phyloP scores from a whole-genome alignment of 306 rosid species.

The Pterocarpus macrocarpus region DNA sequence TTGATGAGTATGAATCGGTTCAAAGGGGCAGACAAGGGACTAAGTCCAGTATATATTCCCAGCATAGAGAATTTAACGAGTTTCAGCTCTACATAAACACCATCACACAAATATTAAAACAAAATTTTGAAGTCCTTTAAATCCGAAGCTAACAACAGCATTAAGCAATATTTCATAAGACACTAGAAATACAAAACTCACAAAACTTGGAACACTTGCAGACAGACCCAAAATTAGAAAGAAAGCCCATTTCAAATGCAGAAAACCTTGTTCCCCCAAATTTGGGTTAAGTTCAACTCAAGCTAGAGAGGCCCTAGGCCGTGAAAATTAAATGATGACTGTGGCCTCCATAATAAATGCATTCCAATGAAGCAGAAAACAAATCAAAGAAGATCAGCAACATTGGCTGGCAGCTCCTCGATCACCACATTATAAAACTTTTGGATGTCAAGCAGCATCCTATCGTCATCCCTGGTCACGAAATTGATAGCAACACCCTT shows the following conservation, averaged over 20 bases:
- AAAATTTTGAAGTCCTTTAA: slow-evolving; percentile 33
- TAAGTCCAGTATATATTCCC: neutral
- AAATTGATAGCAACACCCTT: no score
- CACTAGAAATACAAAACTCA: slow-evolving; percentile 37
- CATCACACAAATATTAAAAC: slow-evolving; percentile 41
- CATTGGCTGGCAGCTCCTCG: no score
- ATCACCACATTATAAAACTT: no score
- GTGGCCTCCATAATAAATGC: slow-evolving; percentile 34
- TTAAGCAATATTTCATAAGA: neutral
- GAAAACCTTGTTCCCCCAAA: slow-evolving; percentile 36
- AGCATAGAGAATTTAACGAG: neutral
- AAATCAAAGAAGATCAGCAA: neutral
- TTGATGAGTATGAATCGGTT: neutral
- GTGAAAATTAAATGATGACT: slow-evolving; percentile 40
- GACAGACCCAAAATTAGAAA: slow-evolving; percentile 42
- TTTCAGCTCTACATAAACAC: neutral
- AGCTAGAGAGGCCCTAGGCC: slow-evolving; percentile 46
- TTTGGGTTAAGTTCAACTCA: slow-evolving; percentile 42
- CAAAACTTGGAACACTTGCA: slow-evolving; percentile 48
- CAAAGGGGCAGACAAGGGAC: neutral
- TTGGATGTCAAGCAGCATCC: no score
- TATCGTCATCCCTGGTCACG: no score
- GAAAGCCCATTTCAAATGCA: neutral
- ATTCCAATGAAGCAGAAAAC: neutral
- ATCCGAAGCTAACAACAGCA: slow-evolving; percentile 31